Conservation (phyloP, 768 basidiomycete species). For the Hygrocybe punicea region DNA sequence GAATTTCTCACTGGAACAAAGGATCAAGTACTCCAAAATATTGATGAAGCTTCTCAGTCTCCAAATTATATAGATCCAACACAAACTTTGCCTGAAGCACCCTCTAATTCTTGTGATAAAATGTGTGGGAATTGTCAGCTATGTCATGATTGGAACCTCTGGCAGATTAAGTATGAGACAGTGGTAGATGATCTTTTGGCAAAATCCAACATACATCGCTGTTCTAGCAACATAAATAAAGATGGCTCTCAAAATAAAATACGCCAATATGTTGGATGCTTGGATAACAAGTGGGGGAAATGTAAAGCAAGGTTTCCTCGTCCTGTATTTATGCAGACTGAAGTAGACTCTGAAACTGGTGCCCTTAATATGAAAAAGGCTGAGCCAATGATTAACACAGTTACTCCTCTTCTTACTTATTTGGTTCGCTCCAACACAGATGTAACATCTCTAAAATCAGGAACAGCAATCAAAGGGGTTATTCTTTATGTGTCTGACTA, state of each 20-base stretch:
- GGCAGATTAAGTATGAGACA: conserved; percentile 13
- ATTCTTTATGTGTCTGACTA: conserved; percentile 29
- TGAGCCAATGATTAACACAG: conserved; percentile 22
- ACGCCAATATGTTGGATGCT: conserved; percentile 17
- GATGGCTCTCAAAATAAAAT: conserved; percentile 25
- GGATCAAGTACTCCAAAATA: conserved; percentile 11
- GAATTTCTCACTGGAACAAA: conserved; percentile 28
- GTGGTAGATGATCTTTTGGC: conserved; percentile 19
- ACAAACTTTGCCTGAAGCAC: conserved; percentile 20
- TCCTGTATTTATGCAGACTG: conserved; percentile 14
- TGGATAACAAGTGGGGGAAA: conserved; percentile 23
- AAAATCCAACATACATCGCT: conserved; percentile 18
- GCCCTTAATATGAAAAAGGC: conserved; percentile 26
- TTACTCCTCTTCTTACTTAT: too few relatives aligned
- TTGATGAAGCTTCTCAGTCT: not conserved
- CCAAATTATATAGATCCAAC: conserved; percentile 20
- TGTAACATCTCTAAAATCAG: too few relatives aligned
- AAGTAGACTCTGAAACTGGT: conserved; percentile 26
- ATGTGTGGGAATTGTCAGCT: conserved; percentile 30
- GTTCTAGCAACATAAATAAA: conserved; percentile 20
- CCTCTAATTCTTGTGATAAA: conserved; percentile 24
- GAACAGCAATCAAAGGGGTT: conserved; percentile 22
- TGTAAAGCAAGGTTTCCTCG: conserved; percentile 37
- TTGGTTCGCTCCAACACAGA: too few relatives aligned
- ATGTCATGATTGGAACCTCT: conserved; percentile 4